Evolutionary conservation across 78 protist species (phyloP).

Genomic region (Chrysochromulina tobinii): DNA sequence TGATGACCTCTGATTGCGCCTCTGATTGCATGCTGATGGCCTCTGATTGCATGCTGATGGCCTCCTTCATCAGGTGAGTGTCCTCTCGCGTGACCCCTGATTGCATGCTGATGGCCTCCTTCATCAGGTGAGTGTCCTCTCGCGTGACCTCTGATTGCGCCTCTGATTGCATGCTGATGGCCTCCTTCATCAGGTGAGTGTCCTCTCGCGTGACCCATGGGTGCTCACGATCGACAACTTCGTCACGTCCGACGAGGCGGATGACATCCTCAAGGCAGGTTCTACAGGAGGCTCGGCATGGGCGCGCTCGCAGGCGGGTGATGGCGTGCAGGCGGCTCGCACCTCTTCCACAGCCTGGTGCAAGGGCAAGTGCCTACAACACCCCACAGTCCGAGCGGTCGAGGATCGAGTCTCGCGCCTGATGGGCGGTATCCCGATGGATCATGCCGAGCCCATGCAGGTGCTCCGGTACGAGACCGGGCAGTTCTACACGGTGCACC

Average conservation of each 20-base stretch:
- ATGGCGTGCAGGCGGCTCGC: not conserved
- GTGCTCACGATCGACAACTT: not conserved
- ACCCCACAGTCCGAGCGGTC: not conserved
- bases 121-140: not conserved
- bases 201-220: not conserved
- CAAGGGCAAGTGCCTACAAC: not conserved
- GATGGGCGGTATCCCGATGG: not conserved
- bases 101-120: not conserved
- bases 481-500: not conserved
- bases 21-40: no score
- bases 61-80: not conserved
- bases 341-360: slow-evolving; percentile 4
- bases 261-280: not conserved
- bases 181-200: not conserved
- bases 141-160: not conserved
- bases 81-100: not conserved
- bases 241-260: not conserved
- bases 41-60: no score
- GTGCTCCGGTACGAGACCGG: not conserved
- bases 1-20: no score
- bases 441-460: not conserved
- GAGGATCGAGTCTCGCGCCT: not conserved
- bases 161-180: no score
- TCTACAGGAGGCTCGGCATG: not conserved
- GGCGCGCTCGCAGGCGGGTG: not conserved